Percentiles rank a stretch among this genome's conserved stretches.
Conservation (phyloP, 176 grass and related monocot species). For the Oryza longistaminata region DNA sequence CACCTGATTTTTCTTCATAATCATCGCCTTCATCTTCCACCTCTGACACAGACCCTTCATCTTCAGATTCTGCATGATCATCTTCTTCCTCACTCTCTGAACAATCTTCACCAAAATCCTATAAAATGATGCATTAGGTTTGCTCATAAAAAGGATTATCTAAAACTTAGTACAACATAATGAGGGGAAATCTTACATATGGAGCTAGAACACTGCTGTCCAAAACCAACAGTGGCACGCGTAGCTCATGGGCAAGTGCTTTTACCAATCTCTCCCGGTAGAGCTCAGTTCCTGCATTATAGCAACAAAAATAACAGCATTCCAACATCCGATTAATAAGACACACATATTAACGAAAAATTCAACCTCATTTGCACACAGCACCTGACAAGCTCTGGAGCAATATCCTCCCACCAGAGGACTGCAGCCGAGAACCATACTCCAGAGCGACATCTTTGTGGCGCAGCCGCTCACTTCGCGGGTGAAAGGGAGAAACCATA, state of each 20-base stretch:
- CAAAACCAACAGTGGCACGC: constrained; percentile 66
- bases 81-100: constrained; percentile 71
- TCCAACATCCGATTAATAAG: background rate
- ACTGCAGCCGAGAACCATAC: constrained; percentile 68
- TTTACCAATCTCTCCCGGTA: constrained; percentile 81
- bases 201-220: constrained; percentile 91
- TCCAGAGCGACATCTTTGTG: constrained; percentile 50
- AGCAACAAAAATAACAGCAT: background rate
- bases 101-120: constrained; percentile 75
- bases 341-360: background rate
- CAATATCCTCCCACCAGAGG: constrained; percentile 74
- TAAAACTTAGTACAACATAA: background rate
- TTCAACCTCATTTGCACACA: background rate
- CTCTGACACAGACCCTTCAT: constrained; percentile 75
- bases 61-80: constrained; percentile 41
- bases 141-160: background rate
- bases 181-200: constrained; percentile 53
- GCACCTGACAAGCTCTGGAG: constrained; percentile 77
- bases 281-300: constrained; percentile 80
- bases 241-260: constrained; percentile 74
- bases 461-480: constrained; percentile 11
- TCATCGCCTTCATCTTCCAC: constrained; percentile 56
- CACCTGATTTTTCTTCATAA: constrained; percentile 62
- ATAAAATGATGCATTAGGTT: constrained; percentile 37
- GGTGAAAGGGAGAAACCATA: too few species aligned